Evolutionary conservation across 2,329 filamentous ascomycete genomes (phyloP), one percentile per base, ranked within the genome.

Genomic region (Beauveria caledonica): DNA sequence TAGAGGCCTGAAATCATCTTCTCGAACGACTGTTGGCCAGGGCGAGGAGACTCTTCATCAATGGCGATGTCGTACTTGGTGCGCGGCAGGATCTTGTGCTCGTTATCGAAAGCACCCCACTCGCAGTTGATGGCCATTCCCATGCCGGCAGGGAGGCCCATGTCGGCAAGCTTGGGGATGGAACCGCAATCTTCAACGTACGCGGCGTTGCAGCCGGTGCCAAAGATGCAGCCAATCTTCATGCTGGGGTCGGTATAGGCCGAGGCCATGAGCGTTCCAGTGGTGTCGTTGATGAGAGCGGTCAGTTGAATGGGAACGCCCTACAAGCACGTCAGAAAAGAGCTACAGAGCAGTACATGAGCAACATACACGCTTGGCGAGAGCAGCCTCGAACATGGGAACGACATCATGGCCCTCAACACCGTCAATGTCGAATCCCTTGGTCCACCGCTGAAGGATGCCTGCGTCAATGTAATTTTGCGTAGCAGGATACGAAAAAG

Each of bases 1-100:
- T 97, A 97, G 53, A 97, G 81, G 64, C 93, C 93, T 2, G 93
- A 92, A 71, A 96, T 92, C 90, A 97, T 97, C 80, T 97, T 97
- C 78, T 97, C 93, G 67, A 97, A 97, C 1, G 90, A 87, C 77
- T 97, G 93, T 76, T 97, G 92, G 55, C 92, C 92, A 3, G 93
- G 93, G 27, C 92, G 88, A 40, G 93, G 93, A 21, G 92, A 97
- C 68, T 94, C 88, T 67, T 90, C 86, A 78, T 97, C 93, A 69
- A 97, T 90, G 66, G 87, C 85, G 63, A 89, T 79, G 72, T 97
- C 93, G 74, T 94, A 97, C 61, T 84, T 84, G 27, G 92, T 96
- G 59, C 86, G 84, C 13, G 92, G 92, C 13, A 97, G 86, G 59
- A 97, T 88, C 68, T 88, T 82, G 77, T 93, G 88, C 75, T 96